Conservation (phyloP, 2,329 filamentous ascomycete species). For the Pseudovirgaria hyperparasitica region DNA sequence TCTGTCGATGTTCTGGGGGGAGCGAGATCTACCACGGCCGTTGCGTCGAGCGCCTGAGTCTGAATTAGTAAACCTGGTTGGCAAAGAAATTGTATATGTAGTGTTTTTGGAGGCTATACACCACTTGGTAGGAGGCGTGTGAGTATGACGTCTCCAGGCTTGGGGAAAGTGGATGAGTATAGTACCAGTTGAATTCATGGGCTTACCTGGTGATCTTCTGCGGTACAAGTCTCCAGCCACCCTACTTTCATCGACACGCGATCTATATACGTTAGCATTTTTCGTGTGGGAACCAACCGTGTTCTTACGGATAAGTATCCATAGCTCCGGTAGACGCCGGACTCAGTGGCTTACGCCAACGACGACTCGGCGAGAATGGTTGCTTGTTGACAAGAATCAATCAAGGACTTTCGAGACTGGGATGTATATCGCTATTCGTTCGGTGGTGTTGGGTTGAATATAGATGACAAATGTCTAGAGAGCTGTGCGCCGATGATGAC, state of each 20-base stretch:
- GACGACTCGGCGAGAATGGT: no score
- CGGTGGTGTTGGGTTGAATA: no score
- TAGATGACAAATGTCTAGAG: no score
- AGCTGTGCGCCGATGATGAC: no score
- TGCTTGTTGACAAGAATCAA: no score
- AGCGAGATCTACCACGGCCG: constrained; percentile 49
- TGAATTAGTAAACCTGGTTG: no score
- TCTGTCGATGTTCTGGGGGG: constrained; percentile 57
- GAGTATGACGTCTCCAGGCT: not conserved
- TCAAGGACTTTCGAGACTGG: no score
- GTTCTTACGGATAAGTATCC: no score
- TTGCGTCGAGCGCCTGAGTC: constrained; percentile 15
- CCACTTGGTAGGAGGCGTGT: constrained; percentile 1
- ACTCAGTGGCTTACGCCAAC: no score
- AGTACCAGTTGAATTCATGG: constrained; percentile 1
- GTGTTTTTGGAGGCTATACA: constrained; percentile 2
- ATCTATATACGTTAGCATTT: constrained; percentile 6
- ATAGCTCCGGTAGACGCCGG: no score
- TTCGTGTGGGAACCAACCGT: not conserved
- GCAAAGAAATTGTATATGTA: no score
- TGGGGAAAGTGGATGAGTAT: not conserved
- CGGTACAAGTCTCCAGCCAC: constrained; percentile 29
- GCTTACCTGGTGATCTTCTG: constrained; percentile 59
- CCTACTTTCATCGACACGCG: constrained; percentile 45
- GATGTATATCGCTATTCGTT: no score